Evolutionary conservation across 2,329 filamentous ascomycete genomes (phyloP), one percentile per base, ranked within the genome.

Genomic region (Beauveria rudraprayagi): DNA sequence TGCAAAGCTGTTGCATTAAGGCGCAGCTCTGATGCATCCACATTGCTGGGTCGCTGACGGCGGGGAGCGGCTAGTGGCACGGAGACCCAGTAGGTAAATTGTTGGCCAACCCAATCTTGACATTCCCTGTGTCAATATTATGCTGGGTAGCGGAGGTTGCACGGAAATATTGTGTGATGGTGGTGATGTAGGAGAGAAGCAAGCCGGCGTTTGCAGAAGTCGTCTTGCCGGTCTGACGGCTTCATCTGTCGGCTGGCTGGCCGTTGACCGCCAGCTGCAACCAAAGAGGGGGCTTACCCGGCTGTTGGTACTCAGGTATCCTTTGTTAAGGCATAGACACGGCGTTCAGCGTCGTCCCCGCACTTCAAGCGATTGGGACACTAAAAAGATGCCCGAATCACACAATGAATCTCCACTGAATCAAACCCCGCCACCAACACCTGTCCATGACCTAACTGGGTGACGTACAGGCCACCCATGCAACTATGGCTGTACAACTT

Each of bases 31-130:
- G 56, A 37, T 22, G 46, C 46, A 37, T n/a, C 56, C 56, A 58
- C 56, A 51, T 41, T 51, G 56, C 56, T 51, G 56, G 55, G 34
- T 58, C 46, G 46, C 57, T 53, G 57, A 47, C 48, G 26, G 57
- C 40, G 40, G 57, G 48, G 40, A 40, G 30, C 22, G 55, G 43
- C 34, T 28, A 48, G 44, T 58, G 55, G 44, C 30, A 50, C 22
- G 30, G n/a, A 59, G 56, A 40, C 41, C 57, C 40, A 51, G 34
- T 37, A 37, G 34, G 34, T 37, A 37, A 37, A 37, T 37, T 37
- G 34, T 37, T 16, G 16, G 57, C 14, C 22, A 71, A 70, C 70
- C 63, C 66, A 69, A 70, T 70, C 67, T 71, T 59, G 66, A 70
- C 65, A 61, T 67, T 70, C 64, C 41, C 52, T 60, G 51, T 47